These are phyloP conservation scores for Aethionema arabicum DNA, from an alignment of 345 rosid genomes.

Conservation along the genomic window DNA sequence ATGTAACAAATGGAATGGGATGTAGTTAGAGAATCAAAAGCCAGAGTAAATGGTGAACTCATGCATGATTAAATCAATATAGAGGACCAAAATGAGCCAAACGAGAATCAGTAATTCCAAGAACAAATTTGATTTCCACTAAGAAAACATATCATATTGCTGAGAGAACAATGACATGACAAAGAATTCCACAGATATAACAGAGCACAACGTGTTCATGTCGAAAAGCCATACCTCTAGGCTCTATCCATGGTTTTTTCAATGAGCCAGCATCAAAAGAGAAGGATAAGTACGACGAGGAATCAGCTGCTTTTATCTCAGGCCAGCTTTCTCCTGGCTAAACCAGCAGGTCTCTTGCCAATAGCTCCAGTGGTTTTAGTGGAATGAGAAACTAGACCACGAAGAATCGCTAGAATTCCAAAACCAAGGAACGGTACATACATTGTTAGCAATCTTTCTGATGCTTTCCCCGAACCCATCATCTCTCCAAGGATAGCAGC, in stretches of 20 bases:
- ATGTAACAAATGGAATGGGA: too few species aligned
- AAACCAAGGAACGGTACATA: slow-evolving; percentile 61
- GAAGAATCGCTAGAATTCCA: slow-evolving; percentile 52
- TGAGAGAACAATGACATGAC: background rate
- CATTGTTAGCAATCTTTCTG: slow-evolving; percentile 51
- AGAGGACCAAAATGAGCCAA: too few species aligned
- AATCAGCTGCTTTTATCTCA: slow-evolving; percentile 29
- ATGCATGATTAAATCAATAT: too few species aligned
- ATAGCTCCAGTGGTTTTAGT: slow-evolving; percentile 23
- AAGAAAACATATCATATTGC: slow-evolving; percentile 8
- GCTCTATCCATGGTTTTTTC: background rate
- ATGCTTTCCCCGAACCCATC: slow-evolving; percentile 56
- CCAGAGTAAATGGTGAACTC: too few species aligned
- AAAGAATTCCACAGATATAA: background rate
- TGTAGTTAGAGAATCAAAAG: too few species aligned
- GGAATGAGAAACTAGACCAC: slow-evolving; percentile 50
- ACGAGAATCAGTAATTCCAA: background rate
- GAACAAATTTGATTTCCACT: slow-evolving; percentile 5
- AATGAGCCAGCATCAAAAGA: background rate
- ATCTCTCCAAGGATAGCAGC: slow-evolving; percentile 62
- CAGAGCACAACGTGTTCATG: slow-evolving; percentile 7
- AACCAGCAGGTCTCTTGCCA: slow-evolving; percentile 42
- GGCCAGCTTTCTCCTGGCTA: slow-evolving; percentile 61
- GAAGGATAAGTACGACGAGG: slow-evolving; percentile 9
- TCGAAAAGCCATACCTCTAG: background rate